Percentiles rank a stretch among this genome's conserved stretches.
Conservation (phyloP, 805 yeast genomes). For the Blastobotrys robertii region DNA sequence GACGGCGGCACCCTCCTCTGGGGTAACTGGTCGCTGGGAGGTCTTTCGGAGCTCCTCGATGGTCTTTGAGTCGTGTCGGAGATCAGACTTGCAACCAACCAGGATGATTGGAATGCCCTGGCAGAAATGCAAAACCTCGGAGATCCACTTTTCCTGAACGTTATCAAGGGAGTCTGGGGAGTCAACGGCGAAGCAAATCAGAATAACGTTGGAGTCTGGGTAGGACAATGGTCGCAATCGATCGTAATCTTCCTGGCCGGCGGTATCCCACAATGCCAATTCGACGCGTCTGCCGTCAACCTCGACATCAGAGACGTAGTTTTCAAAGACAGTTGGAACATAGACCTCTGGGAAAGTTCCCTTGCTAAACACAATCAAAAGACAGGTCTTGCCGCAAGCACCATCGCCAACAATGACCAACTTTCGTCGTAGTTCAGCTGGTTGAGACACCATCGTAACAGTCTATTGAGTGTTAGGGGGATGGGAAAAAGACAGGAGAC, state of each 20-base stretch:
- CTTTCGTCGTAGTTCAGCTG: slow-evolving; percentile 34
- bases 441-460: slow-evolving; percentile 16
- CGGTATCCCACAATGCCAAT: slow-evolving; percentile 95
- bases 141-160: slow-evolving; percentile 93
- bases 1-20: slow-evolving; percentile 76
- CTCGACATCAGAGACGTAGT: slow-evolving; percentile 94
- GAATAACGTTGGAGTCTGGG: slow-evolving; percentile 86
- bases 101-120: slow-evolving; percentile 87
- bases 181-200: slow-evolving; percentile 85
- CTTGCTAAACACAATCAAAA: slow-evolving; percentile 72
- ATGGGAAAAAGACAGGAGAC: too few species aligned
- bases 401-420: slow-evolving; percentile 95
- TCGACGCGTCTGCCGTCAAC: slow-evolving; percentile 88
- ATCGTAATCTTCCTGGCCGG: slow-evolving; percentile 97
- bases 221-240: slow-evolving; percentile 84
- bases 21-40: slow-evolving; percentile 70
- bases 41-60: slow-evolving; percentile 65
- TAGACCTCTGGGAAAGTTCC: slow-evolving; percentile 91
- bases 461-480: too few species aligned
- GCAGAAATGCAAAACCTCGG: slow-evolving; percentile 89
- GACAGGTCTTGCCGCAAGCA: slow-evolving; percentile 94
- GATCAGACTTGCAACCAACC: slow-evolving; percentile 86
- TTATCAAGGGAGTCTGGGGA: slow-evolving; percentile 87
- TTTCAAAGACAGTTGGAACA: slow-evolving; percentile 94
- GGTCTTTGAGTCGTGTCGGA: slow-evolving; percentile 72